These are phyloP conservation scores for Diplodia sapinea DNA, from an alignment of 2,329 filamentous ascomycete genomes.

Conservation along the genomic window DNA sequence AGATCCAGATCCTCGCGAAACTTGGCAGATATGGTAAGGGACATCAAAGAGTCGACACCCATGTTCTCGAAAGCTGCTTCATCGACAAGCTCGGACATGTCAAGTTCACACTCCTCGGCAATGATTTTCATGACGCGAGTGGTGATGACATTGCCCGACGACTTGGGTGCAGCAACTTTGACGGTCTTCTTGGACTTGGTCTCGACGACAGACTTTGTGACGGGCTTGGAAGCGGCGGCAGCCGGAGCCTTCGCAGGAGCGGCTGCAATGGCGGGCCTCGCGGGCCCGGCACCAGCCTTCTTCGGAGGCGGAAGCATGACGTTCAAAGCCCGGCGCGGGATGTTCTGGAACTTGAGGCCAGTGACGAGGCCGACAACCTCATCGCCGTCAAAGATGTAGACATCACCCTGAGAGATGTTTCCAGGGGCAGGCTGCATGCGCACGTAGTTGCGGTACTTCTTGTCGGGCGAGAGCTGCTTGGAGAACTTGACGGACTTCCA, in stretches of 20 bases:
- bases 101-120: conserved; percentile 68
- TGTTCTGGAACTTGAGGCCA: conserved; percentile 70
- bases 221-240: conserved; percentile 51
- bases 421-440: conserved; percentile 64
- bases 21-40: conserved; percentile 65
- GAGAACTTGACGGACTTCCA: conserved; percentile 66
- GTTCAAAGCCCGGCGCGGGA: conserved; percentile 70
- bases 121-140: conserved; percentile 68
- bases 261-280: conserved; percentile 44
- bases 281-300: conserved; percentile 46
- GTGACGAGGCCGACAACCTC: conserved; percentile 64
- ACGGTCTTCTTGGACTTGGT: conserved; percentile 49
- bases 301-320: conserved; percentile 68
- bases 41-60: conserved; percentile 67
- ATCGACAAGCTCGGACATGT: conserved; percentile 64
- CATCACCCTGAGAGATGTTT: conserved; percentile 64
- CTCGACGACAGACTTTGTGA: conserved; percentile 9
- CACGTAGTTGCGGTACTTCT: conserved; percentile 65
- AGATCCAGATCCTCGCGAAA: conserved; percentile 67
- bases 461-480: conserved; percentile 57
- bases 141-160: conserved; percentile 54
- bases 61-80: conserved; percentile 67
- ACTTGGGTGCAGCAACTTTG: conserved; percentile 53
- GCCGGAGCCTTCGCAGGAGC: conserved; percentile 47
- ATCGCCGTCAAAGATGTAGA: conserved; percentile 65